phyloP scores from a whole-genome alignment of 2,329 filamentous ascomycete species.

The Reticulascus tulasneorum region DNA sequence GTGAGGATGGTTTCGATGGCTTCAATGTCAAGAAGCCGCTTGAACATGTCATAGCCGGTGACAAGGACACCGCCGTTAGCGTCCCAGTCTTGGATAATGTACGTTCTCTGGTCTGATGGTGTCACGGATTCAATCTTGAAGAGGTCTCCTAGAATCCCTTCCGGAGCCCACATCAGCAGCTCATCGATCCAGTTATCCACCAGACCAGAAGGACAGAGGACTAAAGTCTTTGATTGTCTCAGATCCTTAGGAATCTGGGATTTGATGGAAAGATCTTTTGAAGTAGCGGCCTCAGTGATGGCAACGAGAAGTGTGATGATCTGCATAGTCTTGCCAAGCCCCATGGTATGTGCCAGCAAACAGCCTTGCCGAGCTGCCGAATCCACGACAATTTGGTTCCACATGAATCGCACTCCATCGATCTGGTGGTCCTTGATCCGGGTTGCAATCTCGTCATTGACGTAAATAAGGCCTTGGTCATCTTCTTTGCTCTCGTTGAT shows the following conservation, averaged over 20 bases:
- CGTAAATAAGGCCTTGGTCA: constrained; percentile 56
- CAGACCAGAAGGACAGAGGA: constrained; percentile 72
- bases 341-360: constrained; percentile 85
- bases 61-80: constrained; percentile 67
- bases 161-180: constrained; percentile 64
- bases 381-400: constrained; percentile 72
- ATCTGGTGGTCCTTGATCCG: constrained; percentile 78
- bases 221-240: constrained; percentile 58
- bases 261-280: constrained; percentile 49
- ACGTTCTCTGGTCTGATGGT: constrained; percentile 31
- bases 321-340: constrained; percentile 89
- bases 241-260: constrained; percentile 67
- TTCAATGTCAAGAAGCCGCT: constrained; percentile 24
- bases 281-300: constrained; percentile 62
- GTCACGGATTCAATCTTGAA: constrained; percentile 48
- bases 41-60: constrained; percentile 69
- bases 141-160: constrained; percentile 50
- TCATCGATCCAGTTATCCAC: constrained; percentile 84
- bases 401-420: constrained; percentile 79
- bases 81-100: constrained; percentile 56
- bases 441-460: constrained; percentile 59
- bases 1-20: constrained; percentile 45
- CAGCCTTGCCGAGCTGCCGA: constrained; percentile 63
- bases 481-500: constrained; percentile 65
- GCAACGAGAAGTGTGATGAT: constrained; percentile 78